Evolutionary conservation across 2,329 filamentous ascomycete species (phyloP), one percentile per base, ranked within the genome.

Genomic region (Esteya vermicola): DNA sequence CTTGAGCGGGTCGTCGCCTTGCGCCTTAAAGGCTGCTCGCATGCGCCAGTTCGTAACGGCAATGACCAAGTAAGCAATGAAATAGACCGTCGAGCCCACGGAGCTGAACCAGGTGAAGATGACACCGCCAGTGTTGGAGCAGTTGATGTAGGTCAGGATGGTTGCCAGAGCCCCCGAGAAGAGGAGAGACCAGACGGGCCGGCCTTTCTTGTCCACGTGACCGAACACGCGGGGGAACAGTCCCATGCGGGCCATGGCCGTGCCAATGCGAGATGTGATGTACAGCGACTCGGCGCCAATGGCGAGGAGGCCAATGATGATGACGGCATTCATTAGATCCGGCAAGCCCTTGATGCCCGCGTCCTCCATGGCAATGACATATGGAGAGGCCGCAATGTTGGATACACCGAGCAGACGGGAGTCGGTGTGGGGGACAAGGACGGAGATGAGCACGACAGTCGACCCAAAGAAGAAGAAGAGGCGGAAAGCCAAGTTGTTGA

Each of bases 141-240:
- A 39, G 37, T 39, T 39, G 30, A 39, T 39, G 21, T 39, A 39
- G 30, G 37, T 39, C 10, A 39, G 10, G 21, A 39, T 39, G 28
- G 27, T 39, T 3, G n/a, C 20, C 4, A 39, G 28, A 8, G 27
- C 6, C 4, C 18, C n/a, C 2, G n/a, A 18, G 27, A 39, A 39
- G 9, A 39, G 9, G 4, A 38, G 12, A 7, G 37, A 25, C 4
- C 12, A 9, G 7, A 10, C 12, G 16, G 37, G 37, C 13, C 38
- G 38, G 5, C 38, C 38, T 8, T n/a, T 14, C 10, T 28, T 34
- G 19, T 39, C 38, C 6, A 39, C 18, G 18, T 23, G 9, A 10
- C 16, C 31, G 18, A 39, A 22, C 6, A 13, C 3, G 7, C 10
- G 13, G 3, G 38, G 38, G 9, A 39, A 22, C 9, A 21, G 16